A percentile compares a stretch with the other conserved stretches of the same genome.
Evolutionary conservation across 1,284 basidiomycete species (phyloP).

Genomic region (Pseudomicrostroma phylloplanum): DNA sequence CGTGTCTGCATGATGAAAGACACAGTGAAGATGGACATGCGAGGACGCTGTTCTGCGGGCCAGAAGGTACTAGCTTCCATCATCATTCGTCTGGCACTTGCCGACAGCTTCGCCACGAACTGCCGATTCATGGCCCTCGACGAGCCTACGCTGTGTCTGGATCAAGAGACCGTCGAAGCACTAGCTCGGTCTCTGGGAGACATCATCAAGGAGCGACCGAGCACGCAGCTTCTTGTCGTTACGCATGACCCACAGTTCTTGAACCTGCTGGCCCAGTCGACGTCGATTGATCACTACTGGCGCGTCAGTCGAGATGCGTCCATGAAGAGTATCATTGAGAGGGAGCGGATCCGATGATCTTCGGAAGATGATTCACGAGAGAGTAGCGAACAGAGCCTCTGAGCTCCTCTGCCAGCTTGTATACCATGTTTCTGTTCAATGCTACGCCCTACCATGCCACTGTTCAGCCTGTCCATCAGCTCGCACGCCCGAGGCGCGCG

Average conservation of each 20-base stretch:
- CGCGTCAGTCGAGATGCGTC: slow-evolving; percentile 37
- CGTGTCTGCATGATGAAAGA: slow-evolving; percentile 95
- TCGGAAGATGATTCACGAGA: background rate
- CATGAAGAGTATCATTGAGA: slow-evolving; percentile 22
- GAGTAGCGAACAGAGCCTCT: too few relatives aligned
- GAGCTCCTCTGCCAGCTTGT: too few relatives aligned
- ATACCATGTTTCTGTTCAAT: too few relatives aligned
- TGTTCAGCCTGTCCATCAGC: too few relatives aligned
- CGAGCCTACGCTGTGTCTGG: slow-evolving; percentile 95
- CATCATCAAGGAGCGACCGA: slow-evolving; percentile 45
- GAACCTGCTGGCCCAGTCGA: slow-evolving; percentile 32
- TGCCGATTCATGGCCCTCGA: slow-evolving; percentile 96
- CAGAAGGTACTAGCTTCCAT: slow-evolving; percentile 99
- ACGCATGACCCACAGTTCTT: slow-evolving; percentile 50
- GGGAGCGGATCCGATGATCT: slow-evolving; percentile 22
- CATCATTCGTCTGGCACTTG: slow-evolving; percentile 93
- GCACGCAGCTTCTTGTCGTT: slow-evolving; percentile 96
- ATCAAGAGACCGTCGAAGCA: slow-evolving; percentile 92
- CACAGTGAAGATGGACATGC: slow-evolving; percentile 98
- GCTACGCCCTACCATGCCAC: too few relatives aligned
- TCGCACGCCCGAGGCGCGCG: too few relatives aligned
- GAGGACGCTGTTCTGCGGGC: slow-evolving; percentile 92
- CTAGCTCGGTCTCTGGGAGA: slow-evolving; percentile 84
- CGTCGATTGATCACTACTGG: slow-evolving; percentile 46
- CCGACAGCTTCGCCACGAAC: slow-evolving; percentile 93